Percentiles rank a stretch among this genome's conserved stretches.
Conservation (phyloP, 108 stramenopile species). For the Schizochytrium sp. region DNA sequence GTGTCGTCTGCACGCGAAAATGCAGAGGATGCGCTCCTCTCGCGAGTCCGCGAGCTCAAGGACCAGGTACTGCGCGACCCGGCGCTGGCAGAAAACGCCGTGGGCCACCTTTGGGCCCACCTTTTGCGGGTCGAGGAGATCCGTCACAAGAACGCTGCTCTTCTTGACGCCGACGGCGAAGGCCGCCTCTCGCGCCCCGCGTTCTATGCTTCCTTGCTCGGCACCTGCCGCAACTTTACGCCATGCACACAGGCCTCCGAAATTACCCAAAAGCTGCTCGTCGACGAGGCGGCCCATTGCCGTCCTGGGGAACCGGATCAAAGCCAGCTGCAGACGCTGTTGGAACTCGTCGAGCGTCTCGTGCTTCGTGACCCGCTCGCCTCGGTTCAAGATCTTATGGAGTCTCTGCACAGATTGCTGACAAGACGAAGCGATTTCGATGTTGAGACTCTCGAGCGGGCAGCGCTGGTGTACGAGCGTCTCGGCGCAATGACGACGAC, state of each 20-base stretch:
- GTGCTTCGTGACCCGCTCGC: background rate
- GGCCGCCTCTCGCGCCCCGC: background rate
- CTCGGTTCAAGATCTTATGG: background rate
- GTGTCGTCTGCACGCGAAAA: no score
- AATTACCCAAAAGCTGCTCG: no score
- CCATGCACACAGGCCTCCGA: no score
- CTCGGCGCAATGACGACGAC: no score
- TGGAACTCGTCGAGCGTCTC: background rate
- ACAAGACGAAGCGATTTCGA: background rate
- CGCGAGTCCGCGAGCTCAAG: background rate
- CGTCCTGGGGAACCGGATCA: no score
- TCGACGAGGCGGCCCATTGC: no score
- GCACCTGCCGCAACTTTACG: background rate
- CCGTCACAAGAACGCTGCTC: background rate
- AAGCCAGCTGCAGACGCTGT: background rate
- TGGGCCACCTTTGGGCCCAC: background rate
- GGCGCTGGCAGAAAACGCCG: background rate
- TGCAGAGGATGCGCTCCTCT: background rate
- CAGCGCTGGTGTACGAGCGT: no score
- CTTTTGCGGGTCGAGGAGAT: background rate
- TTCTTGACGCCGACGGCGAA: background rate
- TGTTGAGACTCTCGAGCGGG: no score
- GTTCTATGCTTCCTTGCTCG: background rate
- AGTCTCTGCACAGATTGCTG: background rate
- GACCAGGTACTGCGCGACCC: background rate